Conservation (phyloP, 208 protist species). For the Crithidia expoeki region DNA sequence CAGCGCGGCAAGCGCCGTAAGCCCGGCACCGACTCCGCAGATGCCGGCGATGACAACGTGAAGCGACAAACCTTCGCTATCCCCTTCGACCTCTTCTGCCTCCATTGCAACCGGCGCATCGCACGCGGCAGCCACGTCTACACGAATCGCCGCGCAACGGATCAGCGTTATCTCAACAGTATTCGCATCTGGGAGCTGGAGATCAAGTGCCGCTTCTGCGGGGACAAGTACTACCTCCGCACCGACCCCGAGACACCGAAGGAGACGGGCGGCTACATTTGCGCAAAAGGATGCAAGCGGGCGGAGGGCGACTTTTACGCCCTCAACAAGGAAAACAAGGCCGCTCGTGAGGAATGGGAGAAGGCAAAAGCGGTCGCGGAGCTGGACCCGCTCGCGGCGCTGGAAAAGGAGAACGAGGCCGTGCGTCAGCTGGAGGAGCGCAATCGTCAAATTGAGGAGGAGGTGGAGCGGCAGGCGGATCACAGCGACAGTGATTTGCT, state of each 20-base stretch:
- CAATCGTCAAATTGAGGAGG: constrained; percentile 68
- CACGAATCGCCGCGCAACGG: constrained; percentile 69
- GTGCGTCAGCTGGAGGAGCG: constrained; percentile 66
- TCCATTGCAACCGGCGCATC: constrained; percentile 68
- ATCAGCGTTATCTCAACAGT: constrained; percentile 58
- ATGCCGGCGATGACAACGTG: constrained; percentile 35
- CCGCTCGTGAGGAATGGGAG: constrained; percentile 50
- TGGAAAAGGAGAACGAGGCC: constrained; percentile 80
- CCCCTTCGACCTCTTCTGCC: constrained; percentile 80
- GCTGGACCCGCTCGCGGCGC: constrained; percentile 64
- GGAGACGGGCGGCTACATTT: constrained; percentile 82
- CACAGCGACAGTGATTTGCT: constrained; percentile 42
- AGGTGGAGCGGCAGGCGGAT: constrained; percentile 51
- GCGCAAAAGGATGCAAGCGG: constrained; percentile 63
- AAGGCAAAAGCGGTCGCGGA: constrained; percentile 52
- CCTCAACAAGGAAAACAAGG: constrained; percentile 74
- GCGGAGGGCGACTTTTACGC: constrained; percentile 71
- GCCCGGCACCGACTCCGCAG: constrained; percentile 17
- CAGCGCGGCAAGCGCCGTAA: constrained; percentile 47
- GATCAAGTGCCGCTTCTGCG: constrained; percentile 78
- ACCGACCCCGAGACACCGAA: constrained; percentile 84
- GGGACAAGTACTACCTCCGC: constrained; percentile 62
- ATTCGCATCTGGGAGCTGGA: constrained; percentile 85
- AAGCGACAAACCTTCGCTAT: constrained; percentile 87
- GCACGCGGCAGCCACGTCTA: constrained; percentile 85